Percentiles rank a stretch among this genome's conserved stretches.
These are phyloP conservation scores for Rhodamnia rubescens DNA, from an alignment of 345 rosid genomes.

Conservation along the genomic window DNA sequence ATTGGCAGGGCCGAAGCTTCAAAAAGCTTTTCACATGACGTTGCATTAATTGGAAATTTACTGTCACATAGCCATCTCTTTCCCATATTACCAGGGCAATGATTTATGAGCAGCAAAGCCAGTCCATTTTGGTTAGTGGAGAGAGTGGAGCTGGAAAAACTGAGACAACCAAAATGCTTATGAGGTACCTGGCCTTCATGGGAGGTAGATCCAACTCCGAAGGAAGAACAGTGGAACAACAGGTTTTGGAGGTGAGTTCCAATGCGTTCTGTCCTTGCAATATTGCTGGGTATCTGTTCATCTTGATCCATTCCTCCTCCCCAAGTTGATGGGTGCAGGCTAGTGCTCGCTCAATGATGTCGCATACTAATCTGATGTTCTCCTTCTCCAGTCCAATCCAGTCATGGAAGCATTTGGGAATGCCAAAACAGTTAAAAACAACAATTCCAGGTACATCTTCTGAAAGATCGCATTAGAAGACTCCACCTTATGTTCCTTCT, in stretches of 20 bases:
- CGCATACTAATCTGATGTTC: neutral
- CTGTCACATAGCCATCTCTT: constrained; percentile 49
- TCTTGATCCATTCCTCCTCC: neutral
- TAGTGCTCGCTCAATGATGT: constrained; percentile 7
- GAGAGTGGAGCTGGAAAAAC: constrained; percentile 98
- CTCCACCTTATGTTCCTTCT: neutral
- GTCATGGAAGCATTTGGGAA: constrained; percentile 94
- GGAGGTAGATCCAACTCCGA: constrained; percentile 92
- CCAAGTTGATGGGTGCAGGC: neutral
- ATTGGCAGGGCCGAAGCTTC: neutral
- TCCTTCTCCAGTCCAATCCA: constrained; percentile 61
- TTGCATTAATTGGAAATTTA: constrained; percentile 29
- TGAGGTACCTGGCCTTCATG: constrained; percentile 88
- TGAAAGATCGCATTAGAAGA: neutral
- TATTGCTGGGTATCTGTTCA: neutral
- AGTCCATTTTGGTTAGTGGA: constrained; percentile 93
- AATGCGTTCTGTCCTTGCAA: neutral
- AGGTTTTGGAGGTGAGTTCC: constrained; percentile 78
- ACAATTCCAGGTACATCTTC: constrained; percentile 80
- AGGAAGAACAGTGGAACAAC: constrained; percentile 98
- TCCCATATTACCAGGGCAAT: constrained; percentile 54
- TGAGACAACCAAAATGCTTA: constrained; percentile 86
- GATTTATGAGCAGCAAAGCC: constrained; percentile 97
- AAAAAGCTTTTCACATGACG: constrained; percentile 11
- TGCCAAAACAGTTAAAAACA: constrained; percentile 80